Percentiles rank a stretch among this genome's conserved stretches.
These are phyloP conservation scores for Boletus sensibilis DNA, from an alignment of 768 basidiomycete species.

Conservation along the genomic window DNA sequence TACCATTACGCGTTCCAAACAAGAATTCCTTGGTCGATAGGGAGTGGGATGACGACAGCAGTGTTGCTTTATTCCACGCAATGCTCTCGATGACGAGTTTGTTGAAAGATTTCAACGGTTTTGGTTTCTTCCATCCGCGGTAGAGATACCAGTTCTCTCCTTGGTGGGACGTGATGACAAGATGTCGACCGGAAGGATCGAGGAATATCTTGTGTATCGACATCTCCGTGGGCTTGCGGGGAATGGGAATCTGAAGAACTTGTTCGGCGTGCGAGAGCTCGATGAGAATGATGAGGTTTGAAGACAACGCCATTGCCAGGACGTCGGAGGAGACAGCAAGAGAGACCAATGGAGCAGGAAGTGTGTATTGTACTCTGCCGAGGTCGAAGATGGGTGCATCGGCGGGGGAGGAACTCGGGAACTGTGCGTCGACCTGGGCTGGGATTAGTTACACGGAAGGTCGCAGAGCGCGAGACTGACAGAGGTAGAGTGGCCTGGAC, in stretches of 20 bases:
- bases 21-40: slow-evolving; percentile 83
- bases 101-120: slow-evolving; percentile 71
- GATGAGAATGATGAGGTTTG: slow-evolving; percentile 81
- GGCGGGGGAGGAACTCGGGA: slow-evolving; percentile 32
- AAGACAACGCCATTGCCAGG: slow-evolving; percentile 78
- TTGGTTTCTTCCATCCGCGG: slow-evolving; percentile 77
- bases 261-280: slow-evolving; percentile 87
- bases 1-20: slow-evolving; percentile 82
- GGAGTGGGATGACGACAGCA: slow-evolving; percentile 61
- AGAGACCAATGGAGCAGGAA: slow-evolving; percentile 79
- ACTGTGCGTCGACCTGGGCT: slow-evolving; percentile 31
- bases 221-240: slow-evolving; percentile 73
- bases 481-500: slow-evolving; percentile 37
- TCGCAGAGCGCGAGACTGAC: slow-evolving; percentile 4
- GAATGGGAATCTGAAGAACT: slow-evolving; percentile 76
- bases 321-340: slow-evolving; percentile 85
- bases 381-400: slow-evolving; percentile 73
- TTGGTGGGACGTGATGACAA: slow-evolving; percentile 79
- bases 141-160: slow-evolving; percentile 96
- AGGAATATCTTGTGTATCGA: slow-evolving; percentile 81
- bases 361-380: slow-evolving; percentile 84
- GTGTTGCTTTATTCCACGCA: slow-evolving; percentile 80
- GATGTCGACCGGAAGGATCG: slow-evolving; percentile 91
- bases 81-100: slow-evolving; percentile 86
- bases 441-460: slow-evolving; percentile 8